Conservation (phyloP, 441 rosid genomes). For the Jatropha podagrica region DNA sequence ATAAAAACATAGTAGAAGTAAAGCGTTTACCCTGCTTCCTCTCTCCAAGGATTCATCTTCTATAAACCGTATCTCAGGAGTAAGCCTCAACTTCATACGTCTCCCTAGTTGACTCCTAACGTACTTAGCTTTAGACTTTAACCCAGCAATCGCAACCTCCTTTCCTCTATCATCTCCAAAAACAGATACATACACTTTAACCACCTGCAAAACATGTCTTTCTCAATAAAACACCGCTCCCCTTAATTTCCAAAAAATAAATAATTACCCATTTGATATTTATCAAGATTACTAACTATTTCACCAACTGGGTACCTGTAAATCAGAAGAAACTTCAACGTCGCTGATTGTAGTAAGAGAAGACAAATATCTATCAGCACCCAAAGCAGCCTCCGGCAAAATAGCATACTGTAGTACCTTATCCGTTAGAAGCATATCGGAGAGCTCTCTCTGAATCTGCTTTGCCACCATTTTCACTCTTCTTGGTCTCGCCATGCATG, state of each 20-base stretch:
- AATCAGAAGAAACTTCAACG: conserved; percentile 78
- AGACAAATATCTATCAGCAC: conserved; percentile 84
- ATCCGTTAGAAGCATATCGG: conserved; percentile 84
- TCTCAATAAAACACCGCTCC: background rate
- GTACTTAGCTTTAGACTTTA: conserved; percentile 76
- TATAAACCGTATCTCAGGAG: conserved; percentile 84
- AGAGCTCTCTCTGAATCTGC: conserved; percentile 82
- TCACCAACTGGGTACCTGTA: conserved; percentile 50
- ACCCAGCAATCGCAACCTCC: conserved; percentile 82
- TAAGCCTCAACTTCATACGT: conserved; percentile 83
- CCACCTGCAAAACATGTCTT: conserved; percentile 49
- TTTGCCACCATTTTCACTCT: conserved; percentile 89
- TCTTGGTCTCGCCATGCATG: conserved; percentile 88
- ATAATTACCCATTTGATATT: background rate
- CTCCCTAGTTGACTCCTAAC: conserved; percentile 75
- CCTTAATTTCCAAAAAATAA: background rate
- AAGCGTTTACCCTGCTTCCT: conserved; percentile 76
- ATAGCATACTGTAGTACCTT: conserved; percentile 71
- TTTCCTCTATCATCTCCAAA: conserved; percentile 95
- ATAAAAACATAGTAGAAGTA: background rate
- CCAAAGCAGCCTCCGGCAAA: conserved; percentile 78
- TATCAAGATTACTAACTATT: background rate
- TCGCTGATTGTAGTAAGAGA: conserved; percentile 86
- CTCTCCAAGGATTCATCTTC: conserved; percentile 84
- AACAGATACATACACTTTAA: conserved; percentile 88